Evolutionary conservation across 225 moss, liverwort and hornwort genomes (phyloP).

Genomic region (Takakia lepidozioides): DNA sequence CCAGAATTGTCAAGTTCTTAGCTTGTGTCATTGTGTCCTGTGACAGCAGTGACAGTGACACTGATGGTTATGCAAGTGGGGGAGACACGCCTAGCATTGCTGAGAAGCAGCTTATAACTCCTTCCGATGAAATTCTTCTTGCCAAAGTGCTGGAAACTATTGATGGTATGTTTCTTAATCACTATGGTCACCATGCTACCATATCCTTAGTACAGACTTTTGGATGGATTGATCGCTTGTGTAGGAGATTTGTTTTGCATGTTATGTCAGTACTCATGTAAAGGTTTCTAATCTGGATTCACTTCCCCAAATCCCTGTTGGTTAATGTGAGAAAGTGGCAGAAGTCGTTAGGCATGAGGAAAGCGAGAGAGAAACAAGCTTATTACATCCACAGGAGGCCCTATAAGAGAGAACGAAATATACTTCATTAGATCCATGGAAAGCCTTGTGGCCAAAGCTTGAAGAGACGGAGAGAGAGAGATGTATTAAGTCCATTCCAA

Average conservation of each 20-base stretch:
- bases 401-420: too few relatives aligned
- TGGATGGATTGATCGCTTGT: too few relatives aligned
- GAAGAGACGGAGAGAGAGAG: too few relatives aligned
- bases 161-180: not conserved
- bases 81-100: not conserved
- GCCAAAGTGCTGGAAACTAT: constrained; percentile 2
- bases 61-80: constrained; percentile 1
- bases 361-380: too few relatives aligned
- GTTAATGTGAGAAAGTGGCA: too few relatives aligned
- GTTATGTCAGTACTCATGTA: too few relatives aligned
- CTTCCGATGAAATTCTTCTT: not conserved
- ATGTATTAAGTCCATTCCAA: not conserved
- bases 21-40: not conserved
- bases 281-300: not conserved
- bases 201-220: not conserved
- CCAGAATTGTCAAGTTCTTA: too few relatives aligned
- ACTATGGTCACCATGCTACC: not conserved
- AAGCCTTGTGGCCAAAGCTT: too few relatives aligned
- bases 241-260: not conserved
- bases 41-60: constrained; percentile 5
- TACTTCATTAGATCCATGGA: too few relatives aligned
- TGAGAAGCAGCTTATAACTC: not conserved
- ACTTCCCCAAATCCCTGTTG: too few relatives aligned
- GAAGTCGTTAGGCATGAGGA: too few relatives aligned
- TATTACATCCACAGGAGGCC: too few relatives aligned